Percentiles rank a stretch among this genome's conserved stretches.
Conservation (phyloP, 768 basidiomycete species). For the Russula sp. region DNA sequence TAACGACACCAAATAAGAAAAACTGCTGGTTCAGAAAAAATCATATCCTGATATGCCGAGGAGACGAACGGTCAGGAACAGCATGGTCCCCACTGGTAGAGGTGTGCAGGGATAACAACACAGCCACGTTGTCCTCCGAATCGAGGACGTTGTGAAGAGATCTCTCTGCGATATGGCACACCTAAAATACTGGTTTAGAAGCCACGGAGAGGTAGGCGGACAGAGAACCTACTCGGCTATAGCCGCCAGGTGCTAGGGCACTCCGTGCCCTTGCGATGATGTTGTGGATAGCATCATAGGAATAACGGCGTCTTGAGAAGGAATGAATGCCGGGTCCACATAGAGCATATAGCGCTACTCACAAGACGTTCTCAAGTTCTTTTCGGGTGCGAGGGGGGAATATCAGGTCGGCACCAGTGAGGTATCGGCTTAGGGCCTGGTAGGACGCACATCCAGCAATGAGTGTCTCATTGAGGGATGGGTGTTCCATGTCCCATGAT, state of each 20-base stretch:
- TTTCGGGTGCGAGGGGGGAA: slow-evolving; percentile 56
- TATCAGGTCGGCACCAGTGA: slow-evolving; percentile 64
- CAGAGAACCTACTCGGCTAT: slow-evolving; percentile 41
- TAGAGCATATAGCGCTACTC: slow-evolving; percentile 29
- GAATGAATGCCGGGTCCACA: background rate
- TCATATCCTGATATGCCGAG: slow-evolving; percentile 39
- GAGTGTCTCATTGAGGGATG: slow-evolving; percentile 64
- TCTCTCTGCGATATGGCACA: slow-evolving; percentile 62
- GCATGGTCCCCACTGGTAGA: slow-evolving; percentile 25
- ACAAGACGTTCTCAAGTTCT: slow-evolving; percentile 72
- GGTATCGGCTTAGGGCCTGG: slow-evolving; percentile 68
- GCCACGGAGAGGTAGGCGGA: background rate
- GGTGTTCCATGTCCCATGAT: slow-evolving; percentile 65
- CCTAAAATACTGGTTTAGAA: slow-evolving; percentile 35
- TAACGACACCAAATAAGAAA: slow-evolving; percentile 6
- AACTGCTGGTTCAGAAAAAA: background rate
- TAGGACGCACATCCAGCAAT: slow-evolving; percentile 78
- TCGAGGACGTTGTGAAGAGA: slow-evolving; percentile 67
- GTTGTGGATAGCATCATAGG: slow-evolving; percentile 78
- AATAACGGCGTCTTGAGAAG: slow-evolving; percentile 56
- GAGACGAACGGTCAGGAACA: slow-evolving; percentile 33
- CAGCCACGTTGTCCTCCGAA: slow-evolving; percentile 57
- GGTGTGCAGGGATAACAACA: slow-evolving; percentile 59
- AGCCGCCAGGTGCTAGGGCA: slow-evolving; percentile 52
- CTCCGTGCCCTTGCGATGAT: slow-evolving; percentile 65